A percentile compares a stretch with the other conserved stretches of the same genome.
Evolutionary conservation across 495 filamentous ascomycete genomes (phyloP).

Genomic region (Filosporella fistucella): DNA sequence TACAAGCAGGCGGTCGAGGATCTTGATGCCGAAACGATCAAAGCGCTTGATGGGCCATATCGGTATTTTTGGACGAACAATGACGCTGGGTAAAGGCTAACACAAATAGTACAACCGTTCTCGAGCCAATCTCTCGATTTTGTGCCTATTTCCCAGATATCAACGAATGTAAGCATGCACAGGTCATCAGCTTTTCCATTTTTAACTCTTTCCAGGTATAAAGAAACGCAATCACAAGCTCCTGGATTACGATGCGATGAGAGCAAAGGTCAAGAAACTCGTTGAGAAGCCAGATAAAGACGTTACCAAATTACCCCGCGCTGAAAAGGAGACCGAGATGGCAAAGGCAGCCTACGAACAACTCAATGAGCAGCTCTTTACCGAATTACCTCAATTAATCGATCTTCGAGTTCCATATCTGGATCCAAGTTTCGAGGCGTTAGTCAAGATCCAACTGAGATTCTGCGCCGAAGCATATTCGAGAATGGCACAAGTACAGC

Average conservation of each 20-base stretch:
- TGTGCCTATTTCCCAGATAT: slow-evolving; percentile 99
- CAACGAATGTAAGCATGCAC: slow-evolving; percentile 89
- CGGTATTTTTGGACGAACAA: slow-evolving; percentile 43
- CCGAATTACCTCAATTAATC: slow-evolving; percentile 94
- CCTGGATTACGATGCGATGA: slow-evolving; percentile 93
- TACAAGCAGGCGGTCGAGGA: slow-evolving; percentile 99
- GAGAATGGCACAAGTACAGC: slow-evolving; percentile 97
- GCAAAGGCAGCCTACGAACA: slow-evolving; percentile 91
- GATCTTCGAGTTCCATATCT: slow-evolving; percentile 95
- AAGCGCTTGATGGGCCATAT: slow-evolving; percentile 96
- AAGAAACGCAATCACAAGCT: slow-evolving; percentile 98
- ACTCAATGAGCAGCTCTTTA: slow-evolving; percentile 91
- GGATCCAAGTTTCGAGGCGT: slow-evolving; percentile 92
- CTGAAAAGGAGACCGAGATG: slow-evolving; percentile 91
- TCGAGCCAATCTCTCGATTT: slow-evolving; percentile 92
- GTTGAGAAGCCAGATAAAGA: slow-evolving; percentile 99
- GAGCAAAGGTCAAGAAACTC: slow-evolving; percentile 92
- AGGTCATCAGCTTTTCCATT: background rate
- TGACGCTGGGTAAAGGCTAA: background rate
- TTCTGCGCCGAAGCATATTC: slow-evolving; percentile 98
- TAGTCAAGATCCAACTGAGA: slow-evolving; percentile 96
- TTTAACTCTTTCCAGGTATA: slow-evolving; percentile 53
- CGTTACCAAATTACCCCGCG: slow-evolving; percentile 84
- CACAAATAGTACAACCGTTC: slow-evolving; percentile 68
- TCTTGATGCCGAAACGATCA: slow-evolving; percentile 95